Evolutionary conservation across 768 basidiomycete genomes (phyloP), one percentile per base, ranked within the genome.

Genomic region (Pholiota conissans): DNA sequence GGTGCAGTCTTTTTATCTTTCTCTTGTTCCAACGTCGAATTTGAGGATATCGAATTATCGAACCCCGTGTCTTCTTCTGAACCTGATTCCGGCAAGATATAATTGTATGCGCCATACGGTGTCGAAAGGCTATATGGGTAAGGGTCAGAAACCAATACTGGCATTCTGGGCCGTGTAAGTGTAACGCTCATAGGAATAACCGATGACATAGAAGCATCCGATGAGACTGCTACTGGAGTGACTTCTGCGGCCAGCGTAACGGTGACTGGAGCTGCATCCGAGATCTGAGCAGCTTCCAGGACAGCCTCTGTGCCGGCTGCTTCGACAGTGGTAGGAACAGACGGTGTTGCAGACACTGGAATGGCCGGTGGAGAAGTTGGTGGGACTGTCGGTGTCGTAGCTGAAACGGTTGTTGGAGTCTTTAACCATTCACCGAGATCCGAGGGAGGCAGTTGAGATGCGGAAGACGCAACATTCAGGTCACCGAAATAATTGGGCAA

Each of bases 101-200:
- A 50, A 28, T 61, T 39, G 14, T 49, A 26, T 16, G 69, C 59
- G 13, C 60, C 32, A 16, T 62, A 66, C 11, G 79, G 80, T 1
- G 79, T 78, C 0, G 81, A 81, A 35, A 83, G 71, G 58, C 76
- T 78, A 48, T 77, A 77, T 1, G 81, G 81, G 60, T 77, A 81
- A 2, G 79, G 77, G 60, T 80, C 79, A 24, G 69, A 53, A 54
- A 71, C 65, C 13, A 80, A 60, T 55, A 75, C 61, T 18, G 74
- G 75, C 26, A 68, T 67, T 34, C 69, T 69, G 5, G 74, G 56
- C 32, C 62, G 61, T 7, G 58, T 56, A 27, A 66, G 22, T 3
- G n/a, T 22, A 45, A 45, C 42, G 3, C 42, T 22, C 42, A 45
- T 45, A 45, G 42, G 42, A 9, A 24, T 7, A 20, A 18, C 6